Conservation (phyloP, 2,329 filamentous ascomycete species). For the Dothideomycetes sp. region DNA sequence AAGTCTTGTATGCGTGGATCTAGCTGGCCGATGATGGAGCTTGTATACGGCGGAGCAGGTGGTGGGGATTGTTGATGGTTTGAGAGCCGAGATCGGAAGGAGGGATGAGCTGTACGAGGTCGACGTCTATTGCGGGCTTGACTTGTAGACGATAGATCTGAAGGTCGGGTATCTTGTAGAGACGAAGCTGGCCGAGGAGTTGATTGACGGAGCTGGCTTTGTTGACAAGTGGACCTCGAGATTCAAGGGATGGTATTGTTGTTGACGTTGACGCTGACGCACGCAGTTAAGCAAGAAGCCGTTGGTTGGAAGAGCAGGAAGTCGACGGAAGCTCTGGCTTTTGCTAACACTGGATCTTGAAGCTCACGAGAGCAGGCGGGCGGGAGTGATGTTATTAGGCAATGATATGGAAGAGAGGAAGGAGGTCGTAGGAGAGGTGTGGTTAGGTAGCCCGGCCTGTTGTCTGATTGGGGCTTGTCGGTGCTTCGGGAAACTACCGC, state of each 20-base stretch:
- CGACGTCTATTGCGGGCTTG: background rate
- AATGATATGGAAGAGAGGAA: slow-evolving; percentile 5
- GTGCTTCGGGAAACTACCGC: slow-evolving; percentile 8
- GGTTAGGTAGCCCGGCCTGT: slow-evolving; percentile 7
- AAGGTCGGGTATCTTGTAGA: slow-evolving; percentile 1
- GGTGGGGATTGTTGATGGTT: slow-evolving; percentile 1
- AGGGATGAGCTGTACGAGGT: slow-evolving; percentile 4
- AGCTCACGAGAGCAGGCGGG: slow-evolving; percentile 4
- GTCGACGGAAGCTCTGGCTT: slow-evolving; percentile 6
- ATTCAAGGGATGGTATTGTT: background rate
- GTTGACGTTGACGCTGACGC: slow-evolving; percentile 1
- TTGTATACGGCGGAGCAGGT: background rate
- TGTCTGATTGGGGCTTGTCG: slow-evolving; percentile 9
- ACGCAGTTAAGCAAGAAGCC: slow-evolving; percentile 4
- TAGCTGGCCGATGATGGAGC: background rate
- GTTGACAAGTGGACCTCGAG: background rate
- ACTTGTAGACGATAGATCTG: background rate
- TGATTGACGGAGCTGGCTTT: background rate
- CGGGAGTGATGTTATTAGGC: background rate
- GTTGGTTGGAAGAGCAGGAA: slow-evolving; percentile 4
- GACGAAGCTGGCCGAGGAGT: background rate
- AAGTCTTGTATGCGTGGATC: background rate
- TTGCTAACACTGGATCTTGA: slow-evolving; percentile 1
- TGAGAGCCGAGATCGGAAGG: background rate
- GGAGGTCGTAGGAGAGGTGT: slow-evolving; percentile 3